Percentiles rank a stretch among this genome's conserved stretches.
These are phyloP conservation scores for Rhynchospora tenuis DNA, from an alignment of 176 grass and related monocot species.

Conservation along the genomic window DNA sequence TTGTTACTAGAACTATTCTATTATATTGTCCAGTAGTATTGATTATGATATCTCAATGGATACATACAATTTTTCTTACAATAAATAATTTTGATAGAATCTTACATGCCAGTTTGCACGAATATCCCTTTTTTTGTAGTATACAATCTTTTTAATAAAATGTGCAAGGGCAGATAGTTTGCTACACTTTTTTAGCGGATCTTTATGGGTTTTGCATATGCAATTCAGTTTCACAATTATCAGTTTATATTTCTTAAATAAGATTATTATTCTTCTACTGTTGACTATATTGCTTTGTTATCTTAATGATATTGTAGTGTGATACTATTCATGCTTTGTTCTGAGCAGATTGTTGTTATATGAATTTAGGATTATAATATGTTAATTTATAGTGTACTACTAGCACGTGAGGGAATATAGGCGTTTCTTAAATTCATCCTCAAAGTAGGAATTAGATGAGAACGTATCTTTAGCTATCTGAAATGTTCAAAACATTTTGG, in stretches of 20 bases:
- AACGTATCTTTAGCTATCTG: not conserved
- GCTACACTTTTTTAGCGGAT: not conserved
- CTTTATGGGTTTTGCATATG: not conserved
- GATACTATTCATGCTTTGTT: not conserved
- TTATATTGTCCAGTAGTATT: constrained; percentile 9
- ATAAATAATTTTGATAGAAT: not conserved
- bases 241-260: not conserved
- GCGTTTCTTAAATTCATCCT: not conserved
- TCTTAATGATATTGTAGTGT: not conserved
- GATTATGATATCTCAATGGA: not conserved
- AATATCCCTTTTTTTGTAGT: not conserved
- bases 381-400: not conserved
- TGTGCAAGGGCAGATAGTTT: not conserved
- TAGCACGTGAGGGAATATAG: not conserved
- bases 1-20: constrained; percentile 19
- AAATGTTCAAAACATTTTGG: not conserved
- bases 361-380: not conserved
- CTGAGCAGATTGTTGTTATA: not conserved
- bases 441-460: not conserved
- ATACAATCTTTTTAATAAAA: constrained; percentile 7
- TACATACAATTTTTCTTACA: not conserved
- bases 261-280: not conserved
- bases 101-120: not conserved
- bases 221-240: not conserved
- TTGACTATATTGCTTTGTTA: not conserved